Conservation (phyloP, 2,329 filamentous ascomycete species). For the Fusarium redolens region DNA sequence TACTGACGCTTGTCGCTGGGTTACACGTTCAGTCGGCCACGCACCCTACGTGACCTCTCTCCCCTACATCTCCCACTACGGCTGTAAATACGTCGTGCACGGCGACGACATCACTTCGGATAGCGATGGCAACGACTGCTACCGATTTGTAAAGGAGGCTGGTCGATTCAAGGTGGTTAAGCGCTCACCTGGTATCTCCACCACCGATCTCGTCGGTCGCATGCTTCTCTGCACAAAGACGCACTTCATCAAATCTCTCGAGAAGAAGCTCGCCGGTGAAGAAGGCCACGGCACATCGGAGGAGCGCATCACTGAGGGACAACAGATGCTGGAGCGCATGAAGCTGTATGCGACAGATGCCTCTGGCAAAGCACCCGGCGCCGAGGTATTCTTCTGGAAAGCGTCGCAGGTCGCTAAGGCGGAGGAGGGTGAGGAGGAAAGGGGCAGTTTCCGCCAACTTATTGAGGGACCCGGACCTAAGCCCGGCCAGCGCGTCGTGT, state of each 20-base stretch:
- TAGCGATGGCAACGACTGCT: slow-evolving; percentile 93
- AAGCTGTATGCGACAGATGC: slow-evolving; percentile 89
- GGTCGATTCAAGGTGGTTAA: slow-evolving; percentile 97
- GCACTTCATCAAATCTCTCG: slow-evolving; percentile 89
- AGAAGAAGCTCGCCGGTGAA: slow-evolving; percentile 73
- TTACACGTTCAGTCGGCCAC: slow-evolving; percentile 82
- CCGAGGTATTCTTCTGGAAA: slow-evolving; percentile 87
- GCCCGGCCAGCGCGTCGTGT: slow-evolving; percentile 86
- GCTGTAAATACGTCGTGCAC: slow-evolving; percentile 95
- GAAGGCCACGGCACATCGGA: slow-evolving; percentile 77
- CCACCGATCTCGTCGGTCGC: slow-evolving; percentile 95
- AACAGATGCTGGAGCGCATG: slow-evolving; percentile 83
- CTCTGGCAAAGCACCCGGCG: slow-evolving; percentile 80
- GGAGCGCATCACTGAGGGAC: slow-evolving; percentile 72
- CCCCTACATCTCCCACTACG: slow-evolving; percentile 94
- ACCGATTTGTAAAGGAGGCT: slow-evolving; percentile 95
- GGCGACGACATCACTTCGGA: slow-evolving; percentile 98
- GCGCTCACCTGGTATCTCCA: slow-evolving; percentile 94
- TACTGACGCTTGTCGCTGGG: slow-evolving; percentile 95
- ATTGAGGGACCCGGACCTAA: slow-evolving; percentile 77
- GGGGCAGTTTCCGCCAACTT: slow-evolving; percentile 73
- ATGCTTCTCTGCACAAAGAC: slow-evolving; percentile 97
- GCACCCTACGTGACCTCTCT: slow-evolving; percentile 96
- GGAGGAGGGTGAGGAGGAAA: slow-evolving; percentile 64
- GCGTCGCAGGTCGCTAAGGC: slow-evolving; percentile 62